Percentiles rank a stretch among this genome's conserved stretches.
Evolutionary conservation across 2,329 filamentous ascomycete species (phyloP).

Genomic region (Aureobasidium uvarum): DNA sequence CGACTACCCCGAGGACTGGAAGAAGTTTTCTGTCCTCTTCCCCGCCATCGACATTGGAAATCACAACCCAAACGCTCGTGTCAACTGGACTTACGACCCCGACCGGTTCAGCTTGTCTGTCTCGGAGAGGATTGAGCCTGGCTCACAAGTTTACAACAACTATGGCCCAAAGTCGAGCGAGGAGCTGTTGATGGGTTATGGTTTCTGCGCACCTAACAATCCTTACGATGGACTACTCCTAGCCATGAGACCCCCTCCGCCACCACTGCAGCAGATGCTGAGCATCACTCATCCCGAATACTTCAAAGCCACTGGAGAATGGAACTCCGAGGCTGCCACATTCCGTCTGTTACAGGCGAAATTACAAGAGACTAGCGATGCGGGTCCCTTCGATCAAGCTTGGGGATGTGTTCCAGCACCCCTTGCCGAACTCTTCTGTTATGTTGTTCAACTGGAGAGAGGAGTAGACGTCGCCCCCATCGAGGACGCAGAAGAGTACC

Average conservation of each 20-base stretch:
- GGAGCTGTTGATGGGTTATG: conserved; percentile 54
- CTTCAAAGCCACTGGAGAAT: conserved; percentile 36
- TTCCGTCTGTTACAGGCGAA: conserved; percentile 38
- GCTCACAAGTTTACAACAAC: conserved; percentile 53
- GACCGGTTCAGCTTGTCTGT: conserved; percentile 44
- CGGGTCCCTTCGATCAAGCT: neutral
- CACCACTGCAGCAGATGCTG: conserved; percentile 38
- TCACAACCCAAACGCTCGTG: conserved; percentile 48
- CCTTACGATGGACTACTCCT: conserved; percentile 49
- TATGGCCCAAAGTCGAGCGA: conserved; percentile 55
- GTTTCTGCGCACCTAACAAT: conserved; percentile 51
- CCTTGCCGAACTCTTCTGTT: conserved; percentile 39
- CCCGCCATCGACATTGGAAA: conserved; percentile 53
- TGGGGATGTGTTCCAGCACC: conserved; percentile 35
- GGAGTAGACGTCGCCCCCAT: conserved; percentile 36
- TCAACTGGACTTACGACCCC: conserved; percentile 48
- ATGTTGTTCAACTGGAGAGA: conserved; percentile 39
- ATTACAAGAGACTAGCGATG: conserved; percentile 10
- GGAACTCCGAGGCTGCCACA: conserved; percentile 40
- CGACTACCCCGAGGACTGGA: conserved; percentile 36
- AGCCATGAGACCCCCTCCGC: conserved; percentile 43
- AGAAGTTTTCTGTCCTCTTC: conserved; percentile 48
- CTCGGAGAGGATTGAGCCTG: conserved; percentile 38
- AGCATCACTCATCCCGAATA: conserved; percentile 37
- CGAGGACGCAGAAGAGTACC: conserved; percentile 33